Evolutionary conservation across 345 rosid genomes (phyloP).

Genomic region (Dovyalis caffra): DNA sequence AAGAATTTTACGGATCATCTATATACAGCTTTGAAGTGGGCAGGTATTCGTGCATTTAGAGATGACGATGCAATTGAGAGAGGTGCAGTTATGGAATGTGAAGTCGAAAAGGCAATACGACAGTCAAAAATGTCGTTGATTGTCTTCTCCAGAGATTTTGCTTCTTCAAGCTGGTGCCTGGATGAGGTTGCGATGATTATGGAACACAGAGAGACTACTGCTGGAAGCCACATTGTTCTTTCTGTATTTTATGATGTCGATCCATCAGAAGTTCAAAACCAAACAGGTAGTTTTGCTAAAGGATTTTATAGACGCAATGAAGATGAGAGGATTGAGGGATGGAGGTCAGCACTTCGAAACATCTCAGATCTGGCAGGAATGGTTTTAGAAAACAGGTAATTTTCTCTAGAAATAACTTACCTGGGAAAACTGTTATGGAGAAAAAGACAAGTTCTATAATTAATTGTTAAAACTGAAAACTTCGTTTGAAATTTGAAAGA

Average conservation of each 20-base stretch:
- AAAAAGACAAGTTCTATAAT: too few relatives aligned
- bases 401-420: too few relatives aligned
- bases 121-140: neutral
- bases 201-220: neutral
- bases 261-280: neutral
- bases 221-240: neutral
- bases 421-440: too few relatives aligned
- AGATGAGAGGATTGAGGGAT: neutral
- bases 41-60: neutral
- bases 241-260: neutral
- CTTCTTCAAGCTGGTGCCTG: neutral
- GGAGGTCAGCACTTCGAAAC: neutral
- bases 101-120: neutral
- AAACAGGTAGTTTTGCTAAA: neutral
- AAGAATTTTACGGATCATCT: too few relatives aligned
- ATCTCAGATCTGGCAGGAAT: too few relatives aligned
- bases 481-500: too few relatives aligned
- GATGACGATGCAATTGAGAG: neutral
- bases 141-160: neutral
- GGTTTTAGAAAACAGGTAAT: too few relatives aligned
- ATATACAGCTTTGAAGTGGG: neutral
- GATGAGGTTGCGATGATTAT: neutral
- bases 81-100: neutral
- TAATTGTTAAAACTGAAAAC: too few relatives aligned
- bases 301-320: too few relatives aligned